Evolutionary conservation across 2,329 filamentous ascomycete species (phyloP).

Genomic region (Fusarium humuli): DNA sequence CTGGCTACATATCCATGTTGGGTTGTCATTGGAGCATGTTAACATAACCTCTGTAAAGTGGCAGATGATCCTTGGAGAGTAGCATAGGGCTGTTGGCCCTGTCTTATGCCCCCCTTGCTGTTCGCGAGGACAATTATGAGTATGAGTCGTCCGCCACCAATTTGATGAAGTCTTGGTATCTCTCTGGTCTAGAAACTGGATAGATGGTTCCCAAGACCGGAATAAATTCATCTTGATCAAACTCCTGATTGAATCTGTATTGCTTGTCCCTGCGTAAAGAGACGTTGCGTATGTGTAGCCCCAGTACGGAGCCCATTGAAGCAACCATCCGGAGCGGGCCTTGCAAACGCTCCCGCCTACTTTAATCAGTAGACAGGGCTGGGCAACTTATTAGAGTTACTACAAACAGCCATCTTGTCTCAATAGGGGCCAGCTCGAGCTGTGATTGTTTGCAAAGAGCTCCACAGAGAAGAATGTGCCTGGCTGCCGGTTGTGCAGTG

Average conservation of each 20-base stretch:
- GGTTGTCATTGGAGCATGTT: background rate
- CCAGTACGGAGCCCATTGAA: constrained; percentile 1
- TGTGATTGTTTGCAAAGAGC: constrained; percentile 26
- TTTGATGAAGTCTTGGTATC: background rate
- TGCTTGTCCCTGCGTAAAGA: background rate
- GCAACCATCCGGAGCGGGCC: constrained; percentile 31
- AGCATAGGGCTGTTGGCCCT: background rate
- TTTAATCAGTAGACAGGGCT: background rate
- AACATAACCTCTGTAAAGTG: background rate
- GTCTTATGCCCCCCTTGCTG: background rate
- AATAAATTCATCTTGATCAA: background rate
- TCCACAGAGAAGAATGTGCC: constrained; percentile 18
- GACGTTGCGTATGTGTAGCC: background rate
- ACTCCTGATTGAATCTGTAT: background rate
- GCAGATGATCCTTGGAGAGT: background rate
- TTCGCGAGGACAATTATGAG: constrained; percentile 1
- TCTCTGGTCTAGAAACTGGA: background rate
- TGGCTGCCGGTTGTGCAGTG: constrained; percentile 6
- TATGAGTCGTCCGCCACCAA: background rate
- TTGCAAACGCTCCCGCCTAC: constrained; percentile 22
- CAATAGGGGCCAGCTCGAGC: constrained; percentile 16
- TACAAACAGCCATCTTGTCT: constrained; percentile 29
- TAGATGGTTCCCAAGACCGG: background rate
- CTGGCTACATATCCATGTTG: constrained; percentile 19
- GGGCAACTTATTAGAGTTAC: background rate